Conservation (phyloP, 140 eudicot genomes). For the Cichorium intybus region DNA sequence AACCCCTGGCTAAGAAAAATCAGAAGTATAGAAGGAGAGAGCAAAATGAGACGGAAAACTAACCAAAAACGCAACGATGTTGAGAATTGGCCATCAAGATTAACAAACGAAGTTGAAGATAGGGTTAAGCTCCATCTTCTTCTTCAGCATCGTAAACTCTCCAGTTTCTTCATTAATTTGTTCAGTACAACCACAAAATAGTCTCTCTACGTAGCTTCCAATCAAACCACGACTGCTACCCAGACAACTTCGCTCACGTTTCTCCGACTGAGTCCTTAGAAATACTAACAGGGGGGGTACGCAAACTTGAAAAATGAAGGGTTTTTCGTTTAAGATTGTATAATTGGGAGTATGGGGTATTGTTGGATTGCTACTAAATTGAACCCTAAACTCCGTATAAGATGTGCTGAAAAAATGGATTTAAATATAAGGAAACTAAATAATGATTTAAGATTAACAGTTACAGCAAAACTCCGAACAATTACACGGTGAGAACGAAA, state of each 20-base stretch:
- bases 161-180: not conserved
- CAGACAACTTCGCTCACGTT: not conserved
- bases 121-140: constrained; percentile 30
- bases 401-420: constrained; percentile 9
- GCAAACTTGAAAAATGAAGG: not conserved
- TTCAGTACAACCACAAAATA: constrained; percentile 1
- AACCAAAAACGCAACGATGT: constrained; percentile 96
- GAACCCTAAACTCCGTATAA: constrained; percentile 15
- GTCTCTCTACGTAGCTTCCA: not conserved
- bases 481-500: not conserved
- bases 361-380: not conserved
- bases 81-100: constrained; percentile 61
- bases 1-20: not conserved
- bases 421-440: not conserved
- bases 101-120: constrained; percentile 38
- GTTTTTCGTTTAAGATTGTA: not conserved
- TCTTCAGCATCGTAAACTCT: constrained; percentile 20
- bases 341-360: not conserved
- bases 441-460: not conserved
- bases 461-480: not conserved
- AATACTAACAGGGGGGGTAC: not conserved
- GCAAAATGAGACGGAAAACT: constrained; percentile 15
- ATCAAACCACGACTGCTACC: not conserved
- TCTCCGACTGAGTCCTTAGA: not conserved
- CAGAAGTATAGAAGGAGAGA: not conserved